phyloP scores from a whole-genome alignment of 2,329 filamentous ascomycete genomes.

The Aspergillus aculeatinus region DNA sequence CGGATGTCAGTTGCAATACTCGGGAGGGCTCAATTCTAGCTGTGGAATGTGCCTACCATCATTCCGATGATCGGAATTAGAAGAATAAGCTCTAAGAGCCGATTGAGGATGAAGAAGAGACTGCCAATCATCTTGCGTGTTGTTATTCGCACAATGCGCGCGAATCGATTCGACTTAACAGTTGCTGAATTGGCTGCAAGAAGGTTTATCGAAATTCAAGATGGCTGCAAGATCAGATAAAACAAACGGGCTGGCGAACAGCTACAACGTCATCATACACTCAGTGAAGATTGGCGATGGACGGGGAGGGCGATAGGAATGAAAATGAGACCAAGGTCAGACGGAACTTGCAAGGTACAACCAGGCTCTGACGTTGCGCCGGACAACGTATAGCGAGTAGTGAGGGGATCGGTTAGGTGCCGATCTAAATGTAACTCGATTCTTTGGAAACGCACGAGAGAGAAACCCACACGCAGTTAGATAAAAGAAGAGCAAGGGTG shows the following conservation, averaged over 20 bases:
- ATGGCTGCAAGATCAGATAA: neutral
- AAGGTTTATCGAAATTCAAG: neutral
- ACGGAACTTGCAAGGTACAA: neutral
- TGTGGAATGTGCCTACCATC: constrained; percentile 43
- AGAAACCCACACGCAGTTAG: constrained; percentile 9
- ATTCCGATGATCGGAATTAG: constrained; percentile 64
- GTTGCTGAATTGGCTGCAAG: neutral
- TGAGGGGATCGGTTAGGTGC: constrained; percentile 5
- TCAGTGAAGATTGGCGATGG: neutral
- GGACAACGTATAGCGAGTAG: neutral
- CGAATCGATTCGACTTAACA: neutral
- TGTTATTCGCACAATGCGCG: constrained; percentile 6
- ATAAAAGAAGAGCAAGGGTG: constrained; percentile 4
- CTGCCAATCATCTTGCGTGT: constrained; percentile 50
- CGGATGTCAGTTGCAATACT: neutral
- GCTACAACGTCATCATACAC: constrained; percentile 5
- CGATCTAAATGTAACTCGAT: constrained; percentile 16
- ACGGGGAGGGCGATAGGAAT: neutral
- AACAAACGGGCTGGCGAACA: neutral
- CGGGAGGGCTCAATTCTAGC: neutral
- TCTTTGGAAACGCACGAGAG: constrained; percentile 10
- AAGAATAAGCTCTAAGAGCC: constrained; percentile 60
- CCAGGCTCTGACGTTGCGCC: constrained; percentile 1
- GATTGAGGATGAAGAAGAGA: constrained; percentile 62
- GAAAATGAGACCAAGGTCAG: neutral